Evolutionary conservation across 192 early-diverging fungal genomes (phyloP), one percentile per base, ranked within the genome.

Genomic region (Umbelopsis vinacea): DNA sequence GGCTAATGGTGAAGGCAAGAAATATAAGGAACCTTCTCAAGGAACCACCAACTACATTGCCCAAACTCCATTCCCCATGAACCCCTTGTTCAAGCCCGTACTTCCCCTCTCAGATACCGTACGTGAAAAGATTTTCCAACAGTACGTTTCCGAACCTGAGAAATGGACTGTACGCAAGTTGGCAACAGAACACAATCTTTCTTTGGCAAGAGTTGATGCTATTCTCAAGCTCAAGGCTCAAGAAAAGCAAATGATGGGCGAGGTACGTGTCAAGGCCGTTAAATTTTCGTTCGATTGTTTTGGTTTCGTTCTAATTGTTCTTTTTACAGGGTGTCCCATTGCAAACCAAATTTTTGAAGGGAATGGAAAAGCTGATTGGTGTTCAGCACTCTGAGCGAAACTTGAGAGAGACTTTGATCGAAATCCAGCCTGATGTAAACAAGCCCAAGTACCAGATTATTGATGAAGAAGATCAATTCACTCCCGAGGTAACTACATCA

Each of bases 161-260:
- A 78, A 71, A 22, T 82, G 81, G 81, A 92, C 93, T 9, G 90
- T 92, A 38, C 87, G 92, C 15, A 71, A 86, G 29, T 84, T 97
- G 57, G 95, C 90, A 19, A 85, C 84, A 4, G 84, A 87, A 66
- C 92, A 85, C 79, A 77, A 78, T 12, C 75, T 96, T 12, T 93
- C 97, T 15, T 89, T 96, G 72, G 90, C 88, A 71, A 89, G 97
- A 50, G 87, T 94, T 9, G 89, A 96, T 82, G 97, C 95, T n/a
- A 91, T 98, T 70, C 76, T 98, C 40, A 88, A 91, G 60, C 84
- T 98, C 57, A 96, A 96, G 80, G 87, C 90, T 12, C 78, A 91
- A 48, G 93, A 93, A 76, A 83, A 89, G 69, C 80, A 93, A 43
- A 87, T 90, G 91, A 77, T 87, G n/a, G 69, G 81, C n/a, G 71